Percentiles rank a stretch among this genome's conserved stretches.
Conservation (phyloP, 441 rosid genomes). For the Melastoma candidum region DNA sequence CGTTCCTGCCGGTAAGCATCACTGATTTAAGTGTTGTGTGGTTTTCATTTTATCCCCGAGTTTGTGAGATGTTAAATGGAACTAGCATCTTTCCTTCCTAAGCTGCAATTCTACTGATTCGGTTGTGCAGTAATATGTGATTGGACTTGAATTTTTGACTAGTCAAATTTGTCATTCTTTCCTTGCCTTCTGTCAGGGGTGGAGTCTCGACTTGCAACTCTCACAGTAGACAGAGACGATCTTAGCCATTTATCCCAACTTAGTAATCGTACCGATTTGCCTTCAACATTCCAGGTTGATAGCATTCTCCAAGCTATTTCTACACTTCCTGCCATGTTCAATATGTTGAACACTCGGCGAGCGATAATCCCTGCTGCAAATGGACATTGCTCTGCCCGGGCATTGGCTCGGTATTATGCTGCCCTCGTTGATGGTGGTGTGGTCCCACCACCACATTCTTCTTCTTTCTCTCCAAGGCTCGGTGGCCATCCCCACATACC, state of each 20-base stretch:
- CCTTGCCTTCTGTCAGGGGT: conserved; percentile 43
- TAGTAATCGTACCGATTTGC: conserved; percentile 38
- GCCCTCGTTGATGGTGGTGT: conserved; percentile 69
- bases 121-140: too few relatives aligned
- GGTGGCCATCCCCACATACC: conserved; percentile 85
- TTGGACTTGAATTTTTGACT: too few relatives aligned
- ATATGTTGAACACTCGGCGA: conserved; percentile 72
- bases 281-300: conserved; percentile 67
- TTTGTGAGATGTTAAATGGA: background rate
- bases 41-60: too few relatives aligned
- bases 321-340: conserved; percentile 57
- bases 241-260: conserved; percentile 35
- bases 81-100: too few relatives aligned
- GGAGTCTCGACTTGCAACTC: conserved; percentile 87
- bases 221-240: conserved; percentile 57
- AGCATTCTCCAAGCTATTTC: conserved; percentile 28
- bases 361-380: conserved; percentile 92
- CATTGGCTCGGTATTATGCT: conserved; percentile 97
- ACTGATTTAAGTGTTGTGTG: background rate
- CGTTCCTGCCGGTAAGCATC: conserved; percentile 62
- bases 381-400: conserved; percentile 93
- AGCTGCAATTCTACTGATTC: too few relatives aligned
- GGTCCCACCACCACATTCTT: conserved; percentile 74
- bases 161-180: too few relatives aligned
- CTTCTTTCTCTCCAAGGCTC: conserved; percentile 57